phyloP scores from a whole-genome alignment of 2,329 filamentous ascomycete species.

The Colletotrichum orbiculare region DNA sequence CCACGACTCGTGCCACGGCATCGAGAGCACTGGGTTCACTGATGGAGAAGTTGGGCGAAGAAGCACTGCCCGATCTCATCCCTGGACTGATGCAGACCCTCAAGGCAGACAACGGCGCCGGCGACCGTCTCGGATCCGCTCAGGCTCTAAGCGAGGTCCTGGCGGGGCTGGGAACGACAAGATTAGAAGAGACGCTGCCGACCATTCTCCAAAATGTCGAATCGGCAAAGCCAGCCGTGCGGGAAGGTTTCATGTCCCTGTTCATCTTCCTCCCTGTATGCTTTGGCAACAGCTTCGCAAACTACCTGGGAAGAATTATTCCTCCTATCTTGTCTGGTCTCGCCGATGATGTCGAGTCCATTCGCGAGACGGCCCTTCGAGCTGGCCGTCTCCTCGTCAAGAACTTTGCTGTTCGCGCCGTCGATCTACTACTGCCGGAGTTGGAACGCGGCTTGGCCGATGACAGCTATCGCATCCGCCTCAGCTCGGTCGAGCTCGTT shows the following conservation, averaged over 20 bases:
- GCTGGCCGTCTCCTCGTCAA: slow-evolving; percentile 96
- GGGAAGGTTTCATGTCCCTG: slow-evolving; percentile 99
- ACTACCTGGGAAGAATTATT: slow-evolving; percentile 94
- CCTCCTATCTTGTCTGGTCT: slow-evolving; percentile 93
- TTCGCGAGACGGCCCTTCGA: slow-evolving; percentile 94
- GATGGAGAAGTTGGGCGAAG: slow-evolving; percentile 98
- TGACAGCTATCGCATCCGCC: slow-evolving; percentile 95
- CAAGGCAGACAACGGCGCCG: slow-evolving; percentile 96
- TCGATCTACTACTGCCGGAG: slow-evolving; percentile 93
- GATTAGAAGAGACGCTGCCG: slow-evolving; percentile 93
- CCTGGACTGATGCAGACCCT: slow-evolving; percentile 97
- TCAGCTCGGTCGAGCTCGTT: slow-evolving; percentile 97
- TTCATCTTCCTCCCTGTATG: slow-evolving; percentile 99
- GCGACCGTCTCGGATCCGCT: slow-evolving; percentile 93
- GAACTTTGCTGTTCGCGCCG: slow-evolving; percentile 95
- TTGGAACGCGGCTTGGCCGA: slow-evolving; percentile 97
- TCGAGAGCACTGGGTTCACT: slow-evolving; percentile 95
- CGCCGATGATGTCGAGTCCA: slow-evolving; percentile 95
- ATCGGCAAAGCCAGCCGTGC: slow-evolving; percentile 87
- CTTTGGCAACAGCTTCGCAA: slow-evolving; percentile 98
- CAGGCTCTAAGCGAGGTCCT: slow-evolving; percentile 97
- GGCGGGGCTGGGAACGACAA: slow-evolving; percentile 89
- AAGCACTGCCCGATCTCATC: slow-evolving; percentile 95
- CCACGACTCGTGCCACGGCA: slow-evolving; percentile 93
- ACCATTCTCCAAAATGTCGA: slow-evolving; percentile 97